Percentiles rank a stretch among this genome's conserved stretches.
Evolutionary conservation across 2,329 filamentous ascomycete species (phyloP).

Genomic region (Fusarium luffae): DNA sequence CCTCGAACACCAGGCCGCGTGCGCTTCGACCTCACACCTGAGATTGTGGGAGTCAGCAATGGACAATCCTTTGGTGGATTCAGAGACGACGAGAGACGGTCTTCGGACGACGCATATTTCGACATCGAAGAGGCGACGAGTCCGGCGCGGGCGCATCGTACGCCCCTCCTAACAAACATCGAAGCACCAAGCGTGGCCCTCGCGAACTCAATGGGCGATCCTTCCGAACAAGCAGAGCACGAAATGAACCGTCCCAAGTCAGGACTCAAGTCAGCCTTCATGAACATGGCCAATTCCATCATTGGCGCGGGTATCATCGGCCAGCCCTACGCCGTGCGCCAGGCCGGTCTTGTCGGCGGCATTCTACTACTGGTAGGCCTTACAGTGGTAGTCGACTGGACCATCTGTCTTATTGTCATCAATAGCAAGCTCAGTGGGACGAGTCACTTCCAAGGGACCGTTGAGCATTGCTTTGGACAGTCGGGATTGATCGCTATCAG

Average conservation of each 20-base stretch:
- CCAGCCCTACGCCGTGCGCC: slow-evolving; percentile 94
- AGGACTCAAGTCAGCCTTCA: slow-evolving; percentile 87
- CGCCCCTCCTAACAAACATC: slow-evolving; percentile 83
- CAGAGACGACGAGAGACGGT: slow-evolving; percentile 27
- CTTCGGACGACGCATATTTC: slow-evolving; percentile 59
- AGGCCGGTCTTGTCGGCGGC: slow-evolving; percentile 87
- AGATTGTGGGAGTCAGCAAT: slow-evolving; percentile 52
- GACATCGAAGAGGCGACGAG: slow-evolving; percentile 58
- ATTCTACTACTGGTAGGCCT: slow-evolving; percentile 80
- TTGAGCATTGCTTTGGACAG: slow-evolving; percentile 93
- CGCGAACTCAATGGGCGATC: slow-evolving; percentile 62
- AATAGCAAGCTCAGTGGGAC: slow-evolving; percentile 97
- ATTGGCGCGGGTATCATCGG: slow-evolving; percentile 82
- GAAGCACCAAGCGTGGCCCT: slow-evolving; percentile 82
- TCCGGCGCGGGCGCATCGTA: slow-evolving; percentile 63
- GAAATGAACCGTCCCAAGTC: slow-evolving; percentile 80
- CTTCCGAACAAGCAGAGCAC: slow-evolving; percentile 59
- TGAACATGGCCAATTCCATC: slow-evolving; percentile 99
- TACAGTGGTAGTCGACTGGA: slow-evolving; percentile 94
- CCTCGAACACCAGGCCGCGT: slow-evolving; percentile 73
- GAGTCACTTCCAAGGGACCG: slow-evolving; percentile 93
- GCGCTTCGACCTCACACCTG: slow-evolving; percentile 72
- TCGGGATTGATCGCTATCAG: slow-evolving; percentile 88
- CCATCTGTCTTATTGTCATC: slow-evolving; percentile 94
- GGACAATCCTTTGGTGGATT: slow-evolving; percentile 27